Evolutionary conservation across 345 rosid species (phyloP), one percentile per base, ranked within the genome.

Genomic region (Cardamine resedifolia): DNA sequence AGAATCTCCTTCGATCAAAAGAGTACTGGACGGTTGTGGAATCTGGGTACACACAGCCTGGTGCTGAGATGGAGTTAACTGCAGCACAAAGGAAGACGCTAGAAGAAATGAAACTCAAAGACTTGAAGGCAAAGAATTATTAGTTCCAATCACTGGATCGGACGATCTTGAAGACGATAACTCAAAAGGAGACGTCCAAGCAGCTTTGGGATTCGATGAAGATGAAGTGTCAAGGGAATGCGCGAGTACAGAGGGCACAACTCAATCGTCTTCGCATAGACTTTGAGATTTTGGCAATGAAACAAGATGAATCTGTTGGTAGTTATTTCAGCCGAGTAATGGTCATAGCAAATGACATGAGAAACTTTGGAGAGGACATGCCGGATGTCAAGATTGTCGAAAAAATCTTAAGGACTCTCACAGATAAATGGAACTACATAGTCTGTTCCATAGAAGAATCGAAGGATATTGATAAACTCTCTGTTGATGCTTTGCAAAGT

Each of bases 1-100:
- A 73, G 1, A 66, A 74, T 38, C 55, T 74, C 15, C 28, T 66
- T 2, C 31, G 67, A 3, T 47, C 66, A 1, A 74, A 74, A 26
- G 68, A 74, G 0, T 74, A 74, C 9, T 65, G 70, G 52, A 8
- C 4, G 19, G 58, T 74, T 3, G 39, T 47, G 0, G 66, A 63
- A 10, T 14, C 19, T 10, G 44, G 72, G 0, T 60, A 7, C 21
- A 5, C 9, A 8, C 34, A 23, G 3, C n/a, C 48, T 0, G 0
- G 2, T 7, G 47, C 4, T 10, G 50, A 19, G 6, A 26, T 1
- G 1, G 58, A 15, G 7, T 2, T 57, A 16, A 27, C 4, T 1
- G 12, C 11, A 15, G 4, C 20, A 24, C 31, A 28, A 1, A 64
- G 16, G 31, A 64, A 53, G 1, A 16, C 2, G 2, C 1, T 55